Base-by-base conservation (phyloP, 164 flowering plant species). In the Cinnamomum chago region DNA sequence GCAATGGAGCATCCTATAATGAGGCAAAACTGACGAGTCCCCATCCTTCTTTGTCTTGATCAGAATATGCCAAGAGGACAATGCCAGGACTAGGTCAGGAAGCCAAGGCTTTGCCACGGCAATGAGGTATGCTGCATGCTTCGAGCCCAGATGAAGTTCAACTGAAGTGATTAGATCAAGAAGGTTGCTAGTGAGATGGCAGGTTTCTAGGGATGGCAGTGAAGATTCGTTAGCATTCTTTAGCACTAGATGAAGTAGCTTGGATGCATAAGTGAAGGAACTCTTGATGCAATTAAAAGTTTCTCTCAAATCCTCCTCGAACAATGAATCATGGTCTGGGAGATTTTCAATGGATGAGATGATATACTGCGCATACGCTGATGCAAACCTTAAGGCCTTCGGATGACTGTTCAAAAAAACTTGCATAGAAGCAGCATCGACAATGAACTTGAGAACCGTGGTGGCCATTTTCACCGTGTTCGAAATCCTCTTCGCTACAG, bases 61-160 rank as follows among this genome's bases (percentile, higher is more conserved):
- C 62, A 83, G 51, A 22, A 74, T 23, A 35, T 67, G 27, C 51
- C 52, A 1, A 28, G 84, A 87, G 70, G 89, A 93, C 79, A 96
- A 73, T 60, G 91, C 97, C 58, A 94, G 76, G 62, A 90, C 76
- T 78, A 96, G 66, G 83, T 96, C 99, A 70, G 97, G 94, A 52
- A 94, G 73, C 99, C 99, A 96, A 72, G 88, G 86, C 81, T 87
- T 90, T 13, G 81, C 79, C 51, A 82, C 81, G 68, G 85, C 40
- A 65, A 86, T 71, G 68, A 96, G 74, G 30, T 80, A 83, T 55
- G 81, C 71, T 22, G 93, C 89, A 73, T 83, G 81, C 77, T 76
- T 81, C 6, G 90, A 84, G 18, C 95, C 95, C 68, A 90, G 64
- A 74, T 78, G 70, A 68, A 79, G 74, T 77, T 96, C 99, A 65